Conservation (phyloP, 257 asterid genomes). For the Solanum pennellii region DNA sequence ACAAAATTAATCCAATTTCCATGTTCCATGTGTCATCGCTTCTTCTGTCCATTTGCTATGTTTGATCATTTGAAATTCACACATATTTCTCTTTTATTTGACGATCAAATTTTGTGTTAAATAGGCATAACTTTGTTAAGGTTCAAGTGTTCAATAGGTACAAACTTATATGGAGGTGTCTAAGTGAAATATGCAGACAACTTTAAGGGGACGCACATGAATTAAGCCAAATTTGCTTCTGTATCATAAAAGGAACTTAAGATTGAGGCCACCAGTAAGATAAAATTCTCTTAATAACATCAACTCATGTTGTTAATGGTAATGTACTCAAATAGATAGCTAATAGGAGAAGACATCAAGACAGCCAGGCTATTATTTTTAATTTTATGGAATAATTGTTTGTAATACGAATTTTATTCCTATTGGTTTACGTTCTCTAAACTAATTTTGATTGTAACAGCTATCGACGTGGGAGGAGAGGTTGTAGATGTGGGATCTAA, state of each 20-base stretch:
- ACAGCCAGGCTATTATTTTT: neutral
- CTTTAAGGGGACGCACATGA: too few species aligned
- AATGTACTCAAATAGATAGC: neutral
- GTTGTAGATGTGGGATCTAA: constrained; percentile 41
- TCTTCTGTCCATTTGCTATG: too few species aligned
- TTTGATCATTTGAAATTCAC: too few species aligned
- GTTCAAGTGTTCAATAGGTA: too few species aligned
- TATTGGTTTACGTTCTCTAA: neutral
- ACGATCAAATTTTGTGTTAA: too few species aligned
- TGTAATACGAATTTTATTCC: neutral
- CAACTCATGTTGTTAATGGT: neutral
- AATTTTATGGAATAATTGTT: neutral
- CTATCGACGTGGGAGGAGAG: constrained; percentile 57
- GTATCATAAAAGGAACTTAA: neutral
- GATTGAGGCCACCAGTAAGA: neutral
- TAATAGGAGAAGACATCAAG: neutral
- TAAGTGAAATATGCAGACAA: too few species aligned
- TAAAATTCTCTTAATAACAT: neutral
- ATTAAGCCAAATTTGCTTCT: neutral
- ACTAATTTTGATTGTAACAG: constrained; percentile 15
- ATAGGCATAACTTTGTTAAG: too few species aligned
- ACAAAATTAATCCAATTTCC: too few species aligned
- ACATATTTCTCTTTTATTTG: too few species aligned
- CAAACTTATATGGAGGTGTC: too few species aligned
- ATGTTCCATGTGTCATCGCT: too few species aligned